Evolutionary conservation across 306 rosid genomes (phyloP).

Genomic region (Carpinus fangiana): DNA sequence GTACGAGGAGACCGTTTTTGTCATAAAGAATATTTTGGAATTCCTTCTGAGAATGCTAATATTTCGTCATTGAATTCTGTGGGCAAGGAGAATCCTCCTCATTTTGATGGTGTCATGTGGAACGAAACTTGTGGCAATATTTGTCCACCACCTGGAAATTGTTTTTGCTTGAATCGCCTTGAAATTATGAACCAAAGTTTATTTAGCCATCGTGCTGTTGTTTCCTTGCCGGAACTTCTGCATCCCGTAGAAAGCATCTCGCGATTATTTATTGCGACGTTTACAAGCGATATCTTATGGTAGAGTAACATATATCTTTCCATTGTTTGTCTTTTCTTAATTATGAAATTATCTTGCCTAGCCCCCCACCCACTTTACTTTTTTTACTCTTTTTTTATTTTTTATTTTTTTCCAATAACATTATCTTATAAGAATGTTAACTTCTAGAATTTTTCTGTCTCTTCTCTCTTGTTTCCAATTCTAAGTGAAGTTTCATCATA

Average conservation of each 20-base stretch:
- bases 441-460: conserved; percentile 11
- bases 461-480: conserved; percentile 16
- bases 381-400: neutral
- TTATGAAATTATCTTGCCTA: conserved; percentile 5
- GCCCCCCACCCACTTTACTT: neutral
- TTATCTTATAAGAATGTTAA: neutral
- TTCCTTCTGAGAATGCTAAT: conserved; percentile 19
- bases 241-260: conserved; percentile 63
- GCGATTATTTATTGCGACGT: conserved; percentile 70
- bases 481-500: conserved; percentile 33
- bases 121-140: conserved; percentile 3
- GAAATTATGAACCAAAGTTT: conserved; percentile 31
- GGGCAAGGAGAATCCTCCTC: conserved; percentile 24
- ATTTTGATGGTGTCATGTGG: conserved; percentile 26
- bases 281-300: conserved; percentile 78
- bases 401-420: conserved; percentile 9
- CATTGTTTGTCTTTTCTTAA: conserved; percentile 25
- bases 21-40: conserved; percentile 19
- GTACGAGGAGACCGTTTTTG: neutral
- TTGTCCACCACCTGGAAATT: conserved; percentile 61
- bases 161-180: conserved; percentile 63
- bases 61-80: conserved; percentile 11
- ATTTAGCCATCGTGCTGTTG: conserved; percentile 26
- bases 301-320: conserved; percentile 32
- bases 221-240: conserved; percentile 69